Conservation (phyloP, 257 asterid species). For the Scutellaria barbata region DNA sequence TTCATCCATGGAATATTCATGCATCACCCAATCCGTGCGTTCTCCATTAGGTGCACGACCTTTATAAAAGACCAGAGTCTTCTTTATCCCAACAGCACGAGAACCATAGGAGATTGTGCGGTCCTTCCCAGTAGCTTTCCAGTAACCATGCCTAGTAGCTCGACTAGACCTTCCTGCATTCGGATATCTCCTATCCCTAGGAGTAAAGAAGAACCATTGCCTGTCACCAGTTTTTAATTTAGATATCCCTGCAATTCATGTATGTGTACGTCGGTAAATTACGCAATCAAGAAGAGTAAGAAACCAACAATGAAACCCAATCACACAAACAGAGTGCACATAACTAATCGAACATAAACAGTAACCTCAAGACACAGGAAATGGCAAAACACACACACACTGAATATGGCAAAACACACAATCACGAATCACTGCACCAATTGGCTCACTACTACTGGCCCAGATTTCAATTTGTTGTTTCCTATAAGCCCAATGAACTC, state of each 20-base stretch:
- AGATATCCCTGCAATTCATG: slow-evolving; percentile 60
- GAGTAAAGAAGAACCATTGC: slow-evolving; percentile 86
- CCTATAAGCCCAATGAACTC: background rate
- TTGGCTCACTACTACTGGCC: slow-evolving; percentile 6
- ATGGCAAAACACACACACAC: slow-evolving; percentile 9
- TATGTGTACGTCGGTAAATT: slow-evolving; percentile 27
- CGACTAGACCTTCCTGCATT: slow-evolving; percentile 72
- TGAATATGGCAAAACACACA: background rate
- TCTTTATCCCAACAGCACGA: slow-evolving; percentile 71
- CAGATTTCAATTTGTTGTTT: background rate
- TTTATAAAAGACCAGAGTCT: slow-evolving; percentile 74
- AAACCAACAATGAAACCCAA: background rate
- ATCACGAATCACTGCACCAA: background rate
- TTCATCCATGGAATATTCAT: slow-evolving; percentile 74
- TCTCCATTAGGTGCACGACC: slow-evolving; percentile 85
- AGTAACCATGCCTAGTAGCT: slow-evolving; percentile 67
- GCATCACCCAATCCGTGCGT: slow-evolving; percentile 95
- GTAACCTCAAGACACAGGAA: background rate
- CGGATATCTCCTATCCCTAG: slow-evolving; percentile 75
- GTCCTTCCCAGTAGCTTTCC: slow-evolving; percentile 90
- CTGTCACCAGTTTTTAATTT: slow-evolving; percentile 76
- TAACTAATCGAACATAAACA: background rate
- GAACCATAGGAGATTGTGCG: slow-evolving; percentile 56
- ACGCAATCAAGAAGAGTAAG: slow-evolving; percentile 22
- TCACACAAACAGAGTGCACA: slow-evolving; percentile 1